Conservation (phyloP, 495 filamentous ascomycete genomes). For the Tuber umbilicatum region DNA sequence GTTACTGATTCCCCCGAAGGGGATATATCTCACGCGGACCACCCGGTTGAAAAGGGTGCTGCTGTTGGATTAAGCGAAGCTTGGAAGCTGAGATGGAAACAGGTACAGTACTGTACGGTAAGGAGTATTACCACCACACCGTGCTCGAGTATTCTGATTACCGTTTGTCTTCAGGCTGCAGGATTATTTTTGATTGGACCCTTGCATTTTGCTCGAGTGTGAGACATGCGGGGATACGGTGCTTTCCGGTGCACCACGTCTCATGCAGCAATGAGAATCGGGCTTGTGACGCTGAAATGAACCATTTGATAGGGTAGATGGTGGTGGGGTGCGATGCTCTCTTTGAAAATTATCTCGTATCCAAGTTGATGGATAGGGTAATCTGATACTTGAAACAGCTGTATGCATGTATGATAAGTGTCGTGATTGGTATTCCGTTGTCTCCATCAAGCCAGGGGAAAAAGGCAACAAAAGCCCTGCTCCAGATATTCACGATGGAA, state of each 20-base stretch:
- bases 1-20: not conserved
- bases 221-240: not conserved
- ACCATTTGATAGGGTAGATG: not conserved
- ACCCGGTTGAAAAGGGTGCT: not conserved
- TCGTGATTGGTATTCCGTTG: too few species aligned
- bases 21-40: not conserved
- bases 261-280: not conserved
- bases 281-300: not conserved
- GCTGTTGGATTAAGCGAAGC: too few species aligned
- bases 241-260: not conserved
- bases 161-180: not conserved
- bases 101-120: too few species aligned
- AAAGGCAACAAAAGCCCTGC: too few species aligned
- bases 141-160: not conserved
- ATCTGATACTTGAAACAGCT: not conserved
- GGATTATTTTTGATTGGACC: not conserved
- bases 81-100: not conserved
- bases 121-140: too few species aligned
- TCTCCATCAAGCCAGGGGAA: too few species aligned
- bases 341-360: not conserved
- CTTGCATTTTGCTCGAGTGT: not conserved
- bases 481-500: too few species aligned
- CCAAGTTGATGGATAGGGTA: not conserved
- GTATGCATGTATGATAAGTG: not conserved
- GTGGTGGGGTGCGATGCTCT: not conserved